Evolutionary conservation across 352 stramenopile genomes (phyloP).

Genomic region (Peronospora destructor): DNA sequence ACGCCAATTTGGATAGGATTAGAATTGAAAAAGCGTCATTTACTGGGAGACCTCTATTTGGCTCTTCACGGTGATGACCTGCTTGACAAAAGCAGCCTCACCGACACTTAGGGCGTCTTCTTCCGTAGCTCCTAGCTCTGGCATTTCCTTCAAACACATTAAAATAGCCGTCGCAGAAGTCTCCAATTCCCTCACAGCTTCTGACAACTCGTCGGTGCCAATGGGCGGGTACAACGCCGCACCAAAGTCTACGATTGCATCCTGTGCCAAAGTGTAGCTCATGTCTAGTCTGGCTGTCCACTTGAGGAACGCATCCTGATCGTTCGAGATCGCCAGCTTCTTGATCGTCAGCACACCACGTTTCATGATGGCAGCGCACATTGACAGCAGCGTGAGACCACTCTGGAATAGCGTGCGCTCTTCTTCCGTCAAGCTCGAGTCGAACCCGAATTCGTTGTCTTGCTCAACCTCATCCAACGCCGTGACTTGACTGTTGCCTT

Average conservation of each 20-base stretch:
- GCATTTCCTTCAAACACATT: conserved; percentile 44
- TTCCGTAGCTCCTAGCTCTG: conserved; percentile 34
- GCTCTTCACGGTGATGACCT: conserved; percentile 46
- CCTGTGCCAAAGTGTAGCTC: conserved; percentile 53
- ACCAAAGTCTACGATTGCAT: conserved; percentile 73
- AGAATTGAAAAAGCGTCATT: conserved; percentile 15
- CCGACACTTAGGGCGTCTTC: conserved; percentile 37
- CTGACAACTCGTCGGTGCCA: conserved; percentile 48
- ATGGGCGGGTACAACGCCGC: conserved; percentile 75
- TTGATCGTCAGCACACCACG: conserved; percentile 77
- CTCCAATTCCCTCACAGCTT: conserved; percentile 34
- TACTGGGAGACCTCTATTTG: conserved; percentile 48
- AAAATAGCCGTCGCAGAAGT: conserved; percentile 33
- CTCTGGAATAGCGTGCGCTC: conserved; percentile 64
- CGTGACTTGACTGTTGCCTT: conserved; percentile 13
- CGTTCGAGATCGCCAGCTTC: conserved; percentile 51
- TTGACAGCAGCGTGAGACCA: conserved; percentile 60
- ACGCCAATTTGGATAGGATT: conserved; percentile 2
- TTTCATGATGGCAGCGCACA: conserved; percentile 73
- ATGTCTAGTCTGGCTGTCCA: conserved; percentile 68
- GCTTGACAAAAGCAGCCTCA: conserved; percentile 45
- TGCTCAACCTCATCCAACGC: conserved; percentile 48
- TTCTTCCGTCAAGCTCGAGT: conserved; percentile 60
- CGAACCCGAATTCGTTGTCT: conserved; percentile 73
- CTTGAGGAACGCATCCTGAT: conserved; percentile 49